A percentile compares a stretch with the other conserved stretches of the same genome.
These are phyloP conservation scores for sorghum (Sorghum bicolor) DNA, from an alignment of 176 grass and related monocot species.

Conservation along the genomic window Sorghum_bicolor_NCBIv3 NC_012872.2:52098001-52098500, in stretches of 20 bases:
- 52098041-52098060: background rate
- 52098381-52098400: constrained; percentile 16
- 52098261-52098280: background rate
- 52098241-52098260: background rate
- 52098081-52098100: background rate
- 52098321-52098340: background rate
- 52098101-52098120: background rate
- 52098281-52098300: background rate
- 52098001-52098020: background rate
- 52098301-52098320: background rate
- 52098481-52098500: constrained; percentile 52
- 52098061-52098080: background rate
- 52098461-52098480: background rate
- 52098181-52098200: background rate
- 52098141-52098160: background rate
- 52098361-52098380: constrained; percentile 36
- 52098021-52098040: background rate
- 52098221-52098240: background rate
- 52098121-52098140: background rate
- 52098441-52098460: background rate
- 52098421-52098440: constrained; percentile 15
- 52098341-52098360: constrained; percentile 41
- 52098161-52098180: background rate
- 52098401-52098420: constrained; percentile 15
- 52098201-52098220: background rate